A percentile compares a stretch with the other conserved stretches of the same genome.
Conservation (phyloP, 2,329 filamentous ascomycete genomes). For the Endoconidiophora laricicola region DNA sequence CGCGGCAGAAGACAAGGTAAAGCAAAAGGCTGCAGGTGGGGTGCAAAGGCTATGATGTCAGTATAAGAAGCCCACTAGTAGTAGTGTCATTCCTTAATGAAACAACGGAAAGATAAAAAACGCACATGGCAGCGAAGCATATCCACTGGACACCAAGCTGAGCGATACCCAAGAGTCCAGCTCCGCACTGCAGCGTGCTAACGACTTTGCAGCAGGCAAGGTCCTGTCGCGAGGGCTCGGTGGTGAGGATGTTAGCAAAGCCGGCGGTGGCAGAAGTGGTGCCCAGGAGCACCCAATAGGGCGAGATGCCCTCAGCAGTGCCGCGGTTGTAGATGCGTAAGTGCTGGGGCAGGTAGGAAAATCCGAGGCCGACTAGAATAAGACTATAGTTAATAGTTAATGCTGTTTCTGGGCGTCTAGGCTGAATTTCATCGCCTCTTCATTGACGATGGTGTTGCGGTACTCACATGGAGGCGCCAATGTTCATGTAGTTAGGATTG, state of each 20-base stretch:
- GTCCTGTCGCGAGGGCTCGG: constrained; percentile 68
- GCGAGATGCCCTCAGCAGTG: constrained; percentile 86
- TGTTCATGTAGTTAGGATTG: constrained; percentile 12
- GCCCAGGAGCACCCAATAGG: constrained; percentile 88
- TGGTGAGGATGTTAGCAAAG: constrained; percentile 80
- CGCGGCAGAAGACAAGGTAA: constrained; percentile 89
- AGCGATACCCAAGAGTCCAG: constrained; percentile 71
- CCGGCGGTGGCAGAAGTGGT: constrained; percentile 76
- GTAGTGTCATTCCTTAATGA: neutral
- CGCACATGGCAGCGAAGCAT: constrained; percentile 83
- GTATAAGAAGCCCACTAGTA: neutral
- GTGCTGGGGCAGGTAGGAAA: constrained; percentile 92
- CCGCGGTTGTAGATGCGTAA: constrained; percentile 72
- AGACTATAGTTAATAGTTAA: constrained; percentile 27
- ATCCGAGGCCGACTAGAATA: constrained; percentile 71
- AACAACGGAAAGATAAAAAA: constrained; percentile 11
- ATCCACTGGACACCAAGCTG: constrained; percentile 87
- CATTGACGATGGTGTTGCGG: neutral
- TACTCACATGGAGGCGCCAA: constrained; percentile 13
- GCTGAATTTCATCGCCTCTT: neutral
- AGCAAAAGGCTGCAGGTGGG: constrained; percentile 53
- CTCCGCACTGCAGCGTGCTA: constrained; percentile 65
- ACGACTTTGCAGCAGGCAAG: constrained; percentile 75
- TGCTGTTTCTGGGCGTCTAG: neutral
- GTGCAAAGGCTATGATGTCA: neutral